Percentiles rank a stretch among this genome's conserved stretches.
Conservation (phyloP, 305 asterid genomes). For the Fraxinus sp. region DNA sequence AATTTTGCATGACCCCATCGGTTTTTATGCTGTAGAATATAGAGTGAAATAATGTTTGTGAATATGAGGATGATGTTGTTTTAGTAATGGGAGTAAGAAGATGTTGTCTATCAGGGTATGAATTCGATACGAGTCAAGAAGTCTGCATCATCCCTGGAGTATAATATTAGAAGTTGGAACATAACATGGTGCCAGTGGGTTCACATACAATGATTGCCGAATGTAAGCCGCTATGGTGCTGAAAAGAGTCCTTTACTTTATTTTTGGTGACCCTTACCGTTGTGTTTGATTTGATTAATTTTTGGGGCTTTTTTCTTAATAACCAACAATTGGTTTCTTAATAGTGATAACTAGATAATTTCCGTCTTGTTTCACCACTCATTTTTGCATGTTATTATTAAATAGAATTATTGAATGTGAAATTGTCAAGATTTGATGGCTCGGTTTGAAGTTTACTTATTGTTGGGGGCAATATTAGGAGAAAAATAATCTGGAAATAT, state of each 20-base stretch:
- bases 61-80: not conserved
- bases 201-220: not conserved
- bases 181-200: not conserved
- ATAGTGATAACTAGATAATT: not conserved
- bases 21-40: not conserved
- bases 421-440: not conserved
- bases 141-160: slow-evolving; percentile 35
- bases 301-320: slow-evolving; percentile 21
- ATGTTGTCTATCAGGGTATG: slow-evolving; percentile 3
- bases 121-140: slow-evolving; percentile 20
- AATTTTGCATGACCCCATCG: not conserved
- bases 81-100: not conserved
- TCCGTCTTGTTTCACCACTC: not conserved
- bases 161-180: not conserved
- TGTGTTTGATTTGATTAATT: not conserved
- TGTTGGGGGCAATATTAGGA: not conserved
- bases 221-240: not conserved
- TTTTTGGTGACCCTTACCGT: not conserved
- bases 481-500: not conserved
- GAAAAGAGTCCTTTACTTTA: not conserved
- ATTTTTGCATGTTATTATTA: not conserved
- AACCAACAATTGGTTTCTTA: not conserved
- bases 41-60: not conserved
- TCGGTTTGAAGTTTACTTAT: not conserved
- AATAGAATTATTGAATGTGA: not conserved